Base-by-base conservation (phyloP, 73 alveolate genomes). In the Stentor coeruleus region DNA sequence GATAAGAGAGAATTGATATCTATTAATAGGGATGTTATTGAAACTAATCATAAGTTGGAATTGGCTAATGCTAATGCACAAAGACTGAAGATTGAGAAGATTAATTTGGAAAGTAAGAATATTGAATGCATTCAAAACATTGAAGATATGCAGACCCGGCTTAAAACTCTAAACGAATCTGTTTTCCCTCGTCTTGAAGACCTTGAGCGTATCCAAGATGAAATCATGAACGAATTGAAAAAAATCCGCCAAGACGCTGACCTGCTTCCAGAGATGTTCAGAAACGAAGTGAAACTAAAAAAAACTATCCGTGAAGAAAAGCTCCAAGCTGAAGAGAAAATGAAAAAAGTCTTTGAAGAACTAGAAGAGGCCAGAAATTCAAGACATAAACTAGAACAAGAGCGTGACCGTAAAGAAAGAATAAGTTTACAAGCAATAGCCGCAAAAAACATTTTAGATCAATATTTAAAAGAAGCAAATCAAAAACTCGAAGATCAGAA, bases 171-270 rank as follows among this genome's bases (percentile, higher is more conserved):
- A 59, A 85, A 90, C 39, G 85, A 85, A 3, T 90, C 91, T 88
- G 87, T 82, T 72, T 81, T 87, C 39, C 96, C 96, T 6, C 83
- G 89, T 59, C 66, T 90, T 31, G 89, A 90, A 74, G 91, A 90
- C 79, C 83, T 89, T 2, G 85, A 86, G 59, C 74, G 76, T 55
- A 82, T 60, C 60, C 91, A 90, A 40, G 89, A 82, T 75, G 96
- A 90, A 57, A 81, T 90, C 41, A 76, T 84, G 0, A 84, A 26
- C 15, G 96, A 90, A 66, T 79, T 90, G 38, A 75, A 76, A 59
- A 90, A 81, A 59, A 90, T 90, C 87, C 66, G 80, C 57, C 87
- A 82, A 72, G 96, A 90, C 73, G 96, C 96, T 3, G 96, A 90
- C 59, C 82, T 90, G 36, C 88, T 90, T 0, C 96, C 96, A 3